Evolutionary conservation across 352 stramenopile genomes (phyloP).

Genomic region (Pythium coloratum): DNA sequence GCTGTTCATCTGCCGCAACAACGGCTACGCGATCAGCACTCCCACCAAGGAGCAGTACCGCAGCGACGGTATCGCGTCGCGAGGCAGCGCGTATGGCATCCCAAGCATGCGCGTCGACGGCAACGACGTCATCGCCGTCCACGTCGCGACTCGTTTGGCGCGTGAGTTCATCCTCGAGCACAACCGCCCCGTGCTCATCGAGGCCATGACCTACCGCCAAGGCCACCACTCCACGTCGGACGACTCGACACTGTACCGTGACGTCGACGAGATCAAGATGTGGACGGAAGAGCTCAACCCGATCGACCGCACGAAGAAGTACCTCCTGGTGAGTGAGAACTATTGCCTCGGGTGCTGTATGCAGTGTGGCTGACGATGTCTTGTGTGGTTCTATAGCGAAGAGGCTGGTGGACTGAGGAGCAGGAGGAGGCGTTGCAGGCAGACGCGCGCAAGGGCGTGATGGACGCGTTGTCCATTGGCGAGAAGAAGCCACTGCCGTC

Average conservation of each 20-base stretch:
- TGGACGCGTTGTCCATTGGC: conserved; percentile 82
- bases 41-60: conserved; percentile 95
- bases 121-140: conserved; percentile 97
- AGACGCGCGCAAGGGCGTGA: conserved; percentile 85
- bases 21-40: conserved; percentile 98
- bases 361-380: not conserved
- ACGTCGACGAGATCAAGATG: conserved; percentile 91
- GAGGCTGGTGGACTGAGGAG: conserved; percentile 89
- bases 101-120: conserved; percentile 96
- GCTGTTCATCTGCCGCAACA: conserved; percentile 98
- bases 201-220: conserved; percentile 98
- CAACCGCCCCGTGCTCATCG: conserved; percentile 93
- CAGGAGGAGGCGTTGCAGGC: conserved; percentile 83
- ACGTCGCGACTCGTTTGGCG: conserved; percentile 90
- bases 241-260: conserved; percentile 96
- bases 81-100: conserved; percentile 96
- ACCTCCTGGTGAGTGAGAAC: conserved; percentile 69
- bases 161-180: conserved; percentile 90
- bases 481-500: conserved; percentile 90
- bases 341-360: not conserved
- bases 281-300: conserved; percentile 91
- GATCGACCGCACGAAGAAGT: conserved; percentile 90
- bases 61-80: conserved; percentile 95
- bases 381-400: conserved; percentile 35
- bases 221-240: conserved; percentile 99